Evolutionary conservation across 2,329 filamentous ascomycete species (phyloP).

Genomic region (Pseudogymnoascus sp.): DNA sequence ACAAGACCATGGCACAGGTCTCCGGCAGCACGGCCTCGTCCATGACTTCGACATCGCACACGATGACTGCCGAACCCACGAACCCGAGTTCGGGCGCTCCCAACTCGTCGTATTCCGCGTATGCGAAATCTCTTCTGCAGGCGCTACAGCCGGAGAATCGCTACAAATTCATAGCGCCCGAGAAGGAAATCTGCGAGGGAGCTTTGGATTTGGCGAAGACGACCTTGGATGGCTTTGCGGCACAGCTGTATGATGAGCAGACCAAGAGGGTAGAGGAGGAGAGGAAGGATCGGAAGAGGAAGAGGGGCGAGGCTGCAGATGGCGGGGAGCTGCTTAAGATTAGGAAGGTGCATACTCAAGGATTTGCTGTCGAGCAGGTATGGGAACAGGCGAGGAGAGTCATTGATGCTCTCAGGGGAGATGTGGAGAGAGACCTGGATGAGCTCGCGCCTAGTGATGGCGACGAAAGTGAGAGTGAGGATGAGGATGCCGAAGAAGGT

Average conservation of each 20-base stretch:
- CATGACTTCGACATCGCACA: constrained; percentile 58
- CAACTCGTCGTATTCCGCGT: constrained; percentile 29
- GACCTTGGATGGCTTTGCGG: constrained; percentile 71
- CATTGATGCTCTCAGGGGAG: constrained; percentile 55
- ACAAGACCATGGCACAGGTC: constrained; percentile 8
- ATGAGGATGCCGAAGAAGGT: constrained; percentile 27
- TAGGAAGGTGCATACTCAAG: constrained; percentile 76
- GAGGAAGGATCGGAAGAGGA: constrained; percentile 71
- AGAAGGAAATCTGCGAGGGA: constrained; percentile 56
- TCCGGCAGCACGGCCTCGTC: constrained; percentile 47
- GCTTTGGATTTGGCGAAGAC: constrained; percentile 71
- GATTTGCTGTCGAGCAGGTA: constrained; percentile 80
- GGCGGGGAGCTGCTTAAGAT: constrained; percentile 57
- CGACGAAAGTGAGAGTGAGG: constrained; percentile 26
- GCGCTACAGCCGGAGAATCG: constrained; percentile 24
- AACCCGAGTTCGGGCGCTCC: constrained; percentile 23
- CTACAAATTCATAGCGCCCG: constrained; percentile 65
- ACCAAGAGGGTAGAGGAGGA: constrained; percentile 57
- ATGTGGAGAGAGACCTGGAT: constrained; percentile 43
- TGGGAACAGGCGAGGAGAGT: constrained; percentile 91
- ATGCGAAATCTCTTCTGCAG: constrained; percentile 25
- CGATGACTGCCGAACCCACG: constrained; percentile 45
- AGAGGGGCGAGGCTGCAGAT: constrained; percentile 39
- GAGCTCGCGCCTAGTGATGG: constrained; percentile 24
- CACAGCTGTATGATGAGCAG: constrained; percentile 66